These are phyloP conservation scores for Pestalotiopsis fici DNA, from an alignment of 2,329 filamentous ascomycete genomes.

Conservation along the genomic window DNA sequence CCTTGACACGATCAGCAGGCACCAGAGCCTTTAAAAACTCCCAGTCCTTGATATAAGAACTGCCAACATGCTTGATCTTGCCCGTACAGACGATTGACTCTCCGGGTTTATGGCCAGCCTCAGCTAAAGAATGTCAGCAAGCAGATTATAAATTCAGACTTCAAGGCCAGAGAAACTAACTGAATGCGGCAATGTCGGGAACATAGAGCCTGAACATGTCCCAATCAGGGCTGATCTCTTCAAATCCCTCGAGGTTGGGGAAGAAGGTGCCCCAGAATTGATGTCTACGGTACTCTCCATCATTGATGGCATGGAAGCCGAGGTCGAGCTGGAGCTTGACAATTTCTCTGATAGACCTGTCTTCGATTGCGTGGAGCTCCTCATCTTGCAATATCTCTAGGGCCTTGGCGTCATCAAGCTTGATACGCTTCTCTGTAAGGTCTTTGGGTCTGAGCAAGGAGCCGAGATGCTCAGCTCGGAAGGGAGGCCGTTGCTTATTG, in stretches of 20 bases:
- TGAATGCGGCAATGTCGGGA: conserved; percentile 44
- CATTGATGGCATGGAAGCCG: conserved; percentile 65
- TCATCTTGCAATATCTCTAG: conserved; percentile 37
- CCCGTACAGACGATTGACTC: conserved; percentile 46
- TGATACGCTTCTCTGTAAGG: conserved; percentile 61
- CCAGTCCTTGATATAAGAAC: conserved; percentile 43
- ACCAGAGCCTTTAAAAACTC: conserved; percentile 45
- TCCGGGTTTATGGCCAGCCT: conserved; percentile 47
- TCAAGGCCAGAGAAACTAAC: conserved; percentile 37
- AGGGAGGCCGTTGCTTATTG: conserved; percentile 51
- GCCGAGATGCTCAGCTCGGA: conserved; percentile 76
- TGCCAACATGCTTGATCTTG: conserved; percentile 47
- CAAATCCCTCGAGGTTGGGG: conserved; percentile 42
- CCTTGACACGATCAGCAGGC: conserved; percentile 60
- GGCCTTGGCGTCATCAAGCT: conserved; percentile 37
- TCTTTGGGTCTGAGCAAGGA: conserved; percentile 69
- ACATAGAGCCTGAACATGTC: conserved; percentile 56
- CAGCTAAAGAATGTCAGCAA: conserved; percentile 26
- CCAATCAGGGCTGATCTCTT: conserved; percentile 49
- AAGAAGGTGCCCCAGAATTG: conserved; percentile 53
- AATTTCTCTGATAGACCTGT: conserved; percentile 64
- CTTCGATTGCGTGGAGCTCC: conserved; percentile 54
- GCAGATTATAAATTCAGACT: too few species aligned
- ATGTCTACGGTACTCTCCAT: conserved; percentile 37
- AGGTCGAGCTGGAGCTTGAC: conserved; percentile 69